phyloP scores from a whole-genome alignment of 345 rosid species.

The Moricandia moricandioides region DNA sequence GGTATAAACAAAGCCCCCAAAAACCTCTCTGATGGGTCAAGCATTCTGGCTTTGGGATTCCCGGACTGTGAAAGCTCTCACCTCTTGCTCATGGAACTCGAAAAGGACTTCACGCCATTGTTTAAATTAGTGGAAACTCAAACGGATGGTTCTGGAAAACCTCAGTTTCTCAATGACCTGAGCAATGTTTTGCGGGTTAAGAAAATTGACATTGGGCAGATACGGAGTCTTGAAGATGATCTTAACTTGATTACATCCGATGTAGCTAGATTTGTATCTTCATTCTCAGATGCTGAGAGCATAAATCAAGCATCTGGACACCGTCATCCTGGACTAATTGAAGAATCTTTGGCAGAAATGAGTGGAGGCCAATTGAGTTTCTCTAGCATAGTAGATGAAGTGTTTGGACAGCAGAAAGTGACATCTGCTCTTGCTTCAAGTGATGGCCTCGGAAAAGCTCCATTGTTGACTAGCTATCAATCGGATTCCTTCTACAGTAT shows the following conservation, averaged over 20 bases:
- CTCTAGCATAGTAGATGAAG: constrained; percentile 85
- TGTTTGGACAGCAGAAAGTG: constrained; percentile 84
- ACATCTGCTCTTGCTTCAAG: constrained; percentile 45
- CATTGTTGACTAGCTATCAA: constrained; percentile 49
- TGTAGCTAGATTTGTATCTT: constrained; percentile 47
- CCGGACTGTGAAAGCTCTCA: constrained; percentile 85
- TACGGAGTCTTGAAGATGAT: constrained; percentile 87
- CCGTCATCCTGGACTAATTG: constrained; percentile 53
- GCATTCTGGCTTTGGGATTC: constrained; percentile 77
- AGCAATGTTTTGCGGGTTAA: constrained; percentile 58
- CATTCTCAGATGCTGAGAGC: constrained; percentile 49
- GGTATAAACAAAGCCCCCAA: constrained; percentile 70
- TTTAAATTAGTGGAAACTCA: constrained; percentile 74
- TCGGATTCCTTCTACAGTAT: constrained; percentile 52
- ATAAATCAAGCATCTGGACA: constrained; percentile 51
- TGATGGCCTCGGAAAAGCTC: constrained; percentile 23
- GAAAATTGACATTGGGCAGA: constrained; percentile 74
- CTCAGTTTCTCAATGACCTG: constrained; percentile 51
- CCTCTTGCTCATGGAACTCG: constrained; percentile 83
- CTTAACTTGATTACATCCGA: constrained; percentile 64
- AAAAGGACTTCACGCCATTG: constrained; percentile 86
- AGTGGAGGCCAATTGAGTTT: constrained; percentile 62
- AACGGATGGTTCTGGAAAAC: constrained; percentile 52
- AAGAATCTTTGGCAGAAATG: constrained; percentile 52
- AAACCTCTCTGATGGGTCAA: constrained; percentile 55